phyloP scores from a whole-genome alignment of 1,284 basidiomycete species.

The Ganoderma multipileum region DNA sequence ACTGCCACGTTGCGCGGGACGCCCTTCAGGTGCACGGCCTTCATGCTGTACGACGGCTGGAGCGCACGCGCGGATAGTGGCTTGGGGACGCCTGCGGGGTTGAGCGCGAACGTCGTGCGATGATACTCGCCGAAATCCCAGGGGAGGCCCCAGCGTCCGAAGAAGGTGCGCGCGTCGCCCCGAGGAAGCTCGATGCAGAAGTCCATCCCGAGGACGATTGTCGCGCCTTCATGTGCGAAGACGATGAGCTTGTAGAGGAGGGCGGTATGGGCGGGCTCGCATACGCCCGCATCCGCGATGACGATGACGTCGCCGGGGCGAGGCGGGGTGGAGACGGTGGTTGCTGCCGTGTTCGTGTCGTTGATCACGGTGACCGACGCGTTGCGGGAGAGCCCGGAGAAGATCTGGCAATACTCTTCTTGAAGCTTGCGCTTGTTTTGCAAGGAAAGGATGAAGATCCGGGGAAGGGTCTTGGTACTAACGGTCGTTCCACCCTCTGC shows the following conservation, averaged over 20 bases:
- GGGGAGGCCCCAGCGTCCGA: slow-evolving; percentile 22
- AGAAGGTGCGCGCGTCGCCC: slow-evolving; percentile 5
- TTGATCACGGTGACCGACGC: slow-evolving; percentile 13
- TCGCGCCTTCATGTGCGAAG: slow-evolving; percentile 21
- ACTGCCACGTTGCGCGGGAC: slow-evolving; percentile 21
- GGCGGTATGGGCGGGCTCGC: not conserved
- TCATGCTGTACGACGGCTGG: slow-evolving; percentile 29
- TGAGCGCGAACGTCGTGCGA: slow-evolving; percentile 31
- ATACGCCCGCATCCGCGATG: slow-evolving; percentile 22
- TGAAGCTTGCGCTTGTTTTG: not conserved
- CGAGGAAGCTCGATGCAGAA: slow-evolving; percentile 20
- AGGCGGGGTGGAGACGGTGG: slow-evolving; percentile 16
- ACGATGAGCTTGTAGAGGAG: slow-evolving; percentile 3
- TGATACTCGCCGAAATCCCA: slow-evolving; percentile 27
- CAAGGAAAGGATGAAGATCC: not conserved
- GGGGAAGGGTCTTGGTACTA: not conserved
- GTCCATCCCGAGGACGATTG: slow-evolving; percentile 28
- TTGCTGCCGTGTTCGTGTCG: slow-evolving; percentile 5
- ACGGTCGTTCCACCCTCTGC: not conserved
- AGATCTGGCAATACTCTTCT: slow-evolving; percentile 17
- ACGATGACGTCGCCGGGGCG: slow-evolving; percentile 24
- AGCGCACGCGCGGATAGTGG: slow-evolving; percentile 23
- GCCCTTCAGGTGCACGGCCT: slow-evolving; percentile 27
- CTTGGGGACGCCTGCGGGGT: slow-evolving; percentile 26
- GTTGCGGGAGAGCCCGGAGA: slow-evolving; percentile 18